Evolutionary conservation across 768 basidiomycete species (phyloP).

Genomic region (Suillus subaureus): DNA sequence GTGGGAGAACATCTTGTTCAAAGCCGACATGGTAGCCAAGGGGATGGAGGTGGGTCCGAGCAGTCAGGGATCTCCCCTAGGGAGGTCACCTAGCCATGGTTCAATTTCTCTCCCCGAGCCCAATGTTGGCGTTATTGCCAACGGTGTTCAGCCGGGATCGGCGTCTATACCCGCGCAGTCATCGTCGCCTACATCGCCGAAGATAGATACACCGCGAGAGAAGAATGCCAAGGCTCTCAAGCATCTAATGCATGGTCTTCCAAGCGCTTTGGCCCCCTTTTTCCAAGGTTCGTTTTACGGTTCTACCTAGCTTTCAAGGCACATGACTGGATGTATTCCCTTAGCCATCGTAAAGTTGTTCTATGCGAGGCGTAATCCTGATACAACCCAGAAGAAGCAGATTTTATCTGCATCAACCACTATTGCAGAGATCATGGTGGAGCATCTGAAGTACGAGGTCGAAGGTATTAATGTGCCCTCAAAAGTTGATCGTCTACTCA

Average conservation of each 20-base stretch:
- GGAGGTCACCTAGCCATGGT: constrained; percentile 48
- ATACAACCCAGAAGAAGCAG: constrained; percentile 74
- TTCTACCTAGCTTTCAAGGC: constrained; percentile 2
- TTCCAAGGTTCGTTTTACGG: constrained; percentile 68
- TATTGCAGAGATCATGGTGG: constrained; percentile 72
- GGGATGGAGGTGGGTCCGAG: constrained; percentile 54
- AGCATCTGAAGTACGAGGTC: constrained; percentile 60
- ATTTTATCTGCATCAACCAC: constrained; percentile 68
- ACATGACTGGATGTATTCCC: constrained; percentile 2
- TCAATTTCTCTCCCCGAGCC: constrained; percentile 43
- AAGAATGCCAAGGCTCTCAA: constrained; percentile 77
- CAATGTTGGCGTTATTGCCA: constrained; percentile 34
- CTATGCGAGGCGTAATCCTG: constrained; percentile 77
- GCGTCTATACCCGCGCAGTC: constrained; percentile 25
- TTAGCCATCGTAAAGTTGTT: constrained; percentile 87
- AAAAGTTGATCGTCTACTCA: neutral
- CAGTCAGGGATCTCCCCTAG: constrained; percentile 46
- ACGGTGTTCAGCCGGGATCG: constrained; percentile 30
- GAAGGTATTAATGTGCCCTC: constrained; percentile 42
- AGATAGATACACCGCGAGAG: constrained; percentile 50
- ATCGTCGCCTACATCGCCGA: constrained; percentile 31
- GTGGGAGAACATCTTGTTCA: constrained; percentile 86
- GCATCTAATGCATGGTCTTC: constrained; percentile 78
- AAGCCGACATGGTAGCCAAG: constrained; percentile 53
- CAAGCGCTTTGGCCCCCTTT: constrained; percentile 75